A percentile compares a stretch with the other conserved stretches of the same genome.
Conservation (phyloP, 2,329 filamentous ascomycete species). For the Apiospora sp. region DNA sequence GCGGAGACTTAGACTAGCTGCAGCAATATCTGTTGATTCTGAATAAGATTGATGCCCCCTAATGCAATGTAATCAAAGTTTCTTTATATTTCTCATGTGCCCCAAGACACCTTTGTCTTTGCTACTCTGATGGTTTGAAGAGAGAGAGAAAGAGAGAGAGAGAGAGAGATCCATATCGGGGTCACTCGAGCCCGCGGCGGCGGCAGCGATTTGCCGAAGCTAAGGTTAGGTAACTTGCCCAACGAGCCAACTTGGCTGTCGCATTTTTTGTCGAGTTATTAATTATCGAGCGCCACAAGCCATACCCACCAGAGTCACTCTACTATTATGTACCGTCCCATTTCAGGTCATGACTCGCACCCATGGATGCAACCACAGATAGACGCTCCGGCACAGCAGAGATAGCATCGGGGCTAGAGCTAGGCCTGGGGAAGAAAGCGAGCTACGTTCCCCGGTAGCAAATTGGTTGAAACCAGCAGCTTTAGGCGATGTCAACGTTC, state of each 20-base stretch:
- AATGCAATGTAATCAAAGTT: background rate
- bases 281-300: slow-evolving; percentile 1
- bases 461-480: background rate
- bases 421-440: background rate
- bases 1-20: background rate
- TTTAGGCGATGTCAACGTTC: slow-evolving; percentile 5
- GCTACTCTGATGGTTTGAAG: background rate
- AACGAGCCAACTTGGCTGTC: background rate
- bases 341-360: slow-evolving; percentile 17
- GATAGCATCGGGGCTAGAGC: slow-evolving; percentile 2
- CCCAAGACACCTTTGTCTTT: slow-evolving; percentile 17
- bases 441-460: background rate
- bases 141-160: background rate
- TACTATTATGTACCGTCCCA: slow-evolving; percentile 3
- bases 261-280: background rate
- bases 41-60: slow-evolving; percentile 8
- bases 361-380: slow-evolving; percentile 17
- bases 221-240: background rate
- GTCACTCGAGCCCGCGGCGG: background rate
- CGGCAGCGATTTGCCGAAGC: slow-evolving; percentile 12
- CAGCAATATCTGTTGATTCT: background rate
- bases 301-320: background rate
- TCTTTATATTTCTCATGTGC: background rate
- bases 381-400: background rate
- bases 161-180: background rate